A percentile compares a stretch with the other conserved stretches of the same genome.
Evolutionary conservation across 2,329 filamentous ascomycete genomes (phyloP).

Genomic region (Blumeria hordei): DNA sequence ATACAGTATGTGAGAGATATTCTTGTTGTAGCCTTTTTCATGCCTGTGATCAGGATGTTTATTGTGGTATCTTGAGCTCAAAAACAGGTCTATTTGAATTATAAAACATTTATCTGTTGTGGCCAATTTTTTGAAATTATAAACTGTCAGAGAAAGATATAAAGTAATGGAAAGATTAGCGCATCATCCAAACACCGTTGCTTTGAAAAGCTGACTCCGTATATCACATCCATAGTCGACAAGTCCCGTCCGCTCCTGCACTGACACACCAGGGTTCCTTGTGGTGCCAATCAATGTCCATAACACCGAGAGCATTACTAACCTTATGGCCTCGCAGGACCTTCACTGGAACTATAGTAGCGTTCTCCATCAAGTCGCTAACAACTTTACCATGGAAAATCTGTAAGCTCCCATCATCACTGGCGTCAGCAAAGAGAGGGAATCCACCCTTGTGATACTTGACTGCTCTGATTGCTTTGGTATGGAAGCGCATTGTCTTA

Average conservation of each 20-base stretch:
- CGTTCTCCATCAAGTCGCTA: conserved; percentile 84
- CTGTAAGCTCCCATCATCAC: conserved; percentile 82
- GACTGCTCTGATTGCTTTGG: conserved; percentile 73
- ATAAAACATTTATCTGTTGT: too few relatives aligned
- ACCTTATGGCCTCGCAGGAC: conserved; percentile 78
- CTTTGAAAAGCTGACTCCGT: too few relatives aligned
- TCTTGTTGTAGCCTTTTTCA: too few relatives aligned
- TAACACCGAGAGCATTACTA: conserved; percentile 61
- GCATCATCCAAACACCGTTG: too few relatives aligned
- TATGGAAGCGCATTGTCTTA: conserved; percentile 90
- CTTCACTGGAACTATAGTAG: conserved; percentile 88
- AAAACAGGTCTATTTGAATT: too few relatives aligned
- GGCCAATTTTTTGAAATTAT: too few relatives aligned
- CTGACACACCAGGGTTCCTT: conserved; percentile 83
- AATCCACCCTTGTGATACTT: conserved; percentile 58
- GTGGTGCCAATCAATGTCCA: conserved; percentile 93
- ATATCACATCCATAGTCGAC: conserved; percentile 56
- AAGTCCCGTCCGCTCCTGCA: conserved; percentile 81
- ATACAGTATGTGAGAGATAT: too few relatives aligned
- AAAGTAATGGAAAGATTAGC: too few relatives aligned
- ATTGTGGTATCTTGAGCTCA: too few relatives aligned
- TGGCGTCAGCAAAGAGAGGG: conserved; percentile 82
- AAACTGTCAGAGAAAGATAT: too few relatives aligned
- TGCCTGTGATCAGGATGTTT: too few relatives aligned
- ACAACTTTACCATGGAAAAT: conserved; percentile 95